Evolutionary conservation across 2,329 filamentous ascomycete species (phyloP).

Genomic region (Pestalotiopsis fici): DNA sequence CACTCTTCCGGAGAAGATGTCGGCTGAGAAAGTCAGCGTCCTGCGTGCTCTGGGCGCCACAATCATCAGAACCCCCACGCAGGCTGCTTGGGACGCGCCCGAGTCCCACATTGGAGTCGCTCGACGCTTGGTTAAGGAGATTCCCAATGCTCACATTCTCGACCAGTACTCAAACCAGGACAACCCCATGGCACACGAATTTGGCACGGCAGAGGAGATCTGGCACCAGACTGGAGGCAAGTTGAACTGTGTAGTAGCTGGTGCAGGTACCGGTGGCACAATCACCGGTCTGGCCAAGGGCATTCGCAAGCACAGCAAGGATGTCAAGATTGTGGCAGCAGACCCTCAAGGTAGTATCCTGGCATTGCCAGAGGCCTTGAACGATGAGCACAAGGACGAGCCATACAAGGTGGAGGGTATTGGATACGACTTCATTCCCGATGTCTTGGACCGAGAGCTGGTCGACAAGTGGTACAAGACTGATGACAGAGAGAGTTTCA

Average conservation of each 20-base stretch:
- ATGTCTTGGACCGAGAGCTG: conserved; percentile 77
- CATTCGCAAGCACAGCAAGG: conserved; percentile 80
- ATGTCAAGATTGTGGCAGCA: conserved; percentile 87
- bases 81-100: conserved; percentile 90
- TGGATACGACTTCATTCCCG: conserved; percentile 96
- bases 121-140: conserved; percentile 85
- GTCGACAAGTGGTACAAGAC: conserved; percentile 99
- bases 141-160: conserved; percentile 94
- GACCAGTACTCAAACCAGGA: conserved; percentile 93
- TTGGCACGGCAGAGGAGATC: conserved; percentile 93
- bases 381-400: conserved; percentile 78
- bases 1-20: conserved; percentile 99
- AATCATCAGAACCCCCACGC: conserved; percentile 95
- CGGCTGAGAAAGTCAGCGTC: conserved; percentile 94
- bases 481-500: conserved; percentile 87
- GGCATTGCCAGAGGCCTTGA: conserved; percentile 77
- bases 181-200: conserved; percentile 92
- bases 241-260: conserved; percentile 82
- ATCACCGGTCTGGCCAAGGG: conserved; percentile 88
- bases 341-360: conserved; percentile 93
- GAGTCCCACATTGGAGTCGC: conserved; percentile 98
- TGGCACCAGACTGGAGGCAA: conserved; percentile 87
- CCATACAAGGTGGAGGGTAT: conserved; percentile 98
- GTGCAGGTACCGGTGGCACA: conserved; percentile 93
- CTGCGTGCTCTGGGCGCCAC: conserved; percentile 91